Base-by-base conservation (phyloP, 2,329 filamentous ascomycete species). In the Colletotrichum plurivorum region DNA sequence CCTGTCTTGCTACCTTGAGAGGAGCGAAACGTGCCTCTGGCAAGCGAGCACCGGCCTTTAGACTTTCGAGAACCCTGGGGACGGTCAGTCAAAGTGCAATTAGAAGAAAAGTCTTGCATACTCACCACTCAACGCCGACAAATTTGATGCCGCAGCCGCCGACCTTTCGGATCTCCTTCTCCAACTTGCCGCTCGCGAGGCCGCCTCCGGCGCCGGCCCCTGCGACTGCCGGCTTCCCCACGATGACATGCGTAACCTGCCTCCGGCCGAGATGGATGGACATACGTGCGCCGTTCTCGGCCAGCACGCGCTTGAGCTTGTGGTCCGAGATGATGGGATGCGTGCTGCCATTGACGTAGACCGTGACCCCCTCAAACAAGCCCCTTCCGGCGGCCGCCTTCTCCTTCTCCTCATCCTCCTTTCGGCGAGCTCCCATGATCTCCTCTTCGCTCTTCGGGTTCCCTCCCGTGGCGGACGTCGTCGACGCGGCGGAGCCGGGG, bases 261-360 rank as follows among this genome's bases (percentile, higher is more conserved):
- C 90, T 87, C 52, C 94, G 88, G 10, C 89, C 92, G 10, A 97
- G 88, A 67, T 90, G 86, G 43, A 94, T 87, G 4, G 93, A 91
- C 73, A 94, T 84, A 49, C 82, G 84, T 1, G 90, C 95, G 20
- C 95, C 95, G 76, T 97, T 89, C 65, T 90, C 85, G 5, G 87
- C 89, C 45, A 98, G 86, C 16, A 97, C 79, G 63, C 91, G 90
- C 83, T 96, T 97, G 66, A 98, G 87, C 77, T 89, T 92, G 82
- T 97, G 93, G 79, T 98, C 95, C 15, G 93, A 97, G 71, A 97
- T 88, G 25, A 89, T 80, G 1, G 95, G 94, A 69, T 90, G 87
- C 2, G 94, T 97, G 73, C 93, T 95, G 70, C 94, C 94, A 79
- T 97, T 97, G 79, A 98, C 88, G 81, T 95, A 96, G 74, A 97